These are phyloP conservation scores for Dioscorea cayenensis DNA, from an alignment of 116 monocot species.

Conservation along the genomic window DNA sequence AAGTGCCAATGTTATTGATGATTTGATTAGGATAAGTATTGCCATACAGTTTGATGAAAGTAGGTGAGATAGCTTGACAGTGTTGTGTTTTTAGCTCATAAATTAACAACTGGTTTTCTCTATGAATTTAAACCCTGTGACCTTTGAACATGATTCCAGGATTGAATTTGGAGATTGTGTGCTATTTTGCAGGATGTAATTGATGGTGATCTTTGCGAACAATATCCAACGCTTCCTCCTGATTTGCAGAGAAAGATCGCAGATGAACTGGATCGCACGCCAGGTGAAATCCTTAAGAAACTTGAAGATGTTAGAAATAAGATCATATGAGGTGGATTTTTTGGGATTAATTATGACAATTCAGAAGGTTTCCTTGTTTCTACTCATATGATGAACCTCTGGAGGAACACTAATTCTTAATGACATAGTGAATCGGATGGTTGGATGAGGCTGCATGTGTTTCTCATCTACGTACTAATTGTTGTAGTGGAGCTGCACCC, in stretches of 20 bases:
- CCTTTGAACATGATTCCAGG: too few relatives aligned
- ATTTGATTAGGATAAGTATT: too few relatives aligned
- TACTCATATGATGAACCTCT: neutral
- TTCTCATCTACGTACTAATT: too few relatives aligned
- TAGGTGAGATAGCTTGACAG: too few relatives aligned
- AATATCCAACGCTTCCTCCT: conserved; percentile 75
- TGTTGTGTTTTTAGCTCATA: too few relatives aligned
- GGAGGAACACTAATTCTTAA: neutral
- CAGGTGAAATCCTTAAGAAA: conserved; percentile 94
- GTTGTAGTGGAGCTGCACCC: too few relatives aligned
- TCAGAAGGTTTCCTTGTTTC: neutral
- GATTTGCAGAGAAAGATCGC: conserved; percentile 98
- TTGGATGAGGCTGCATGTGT: too few relatives aligned
- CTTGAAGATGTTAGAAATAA: conserved; percentile 92
- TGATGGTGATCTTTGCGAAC: conserved; percentile 96
- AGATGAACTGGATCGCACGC: conserved; percentile 92
- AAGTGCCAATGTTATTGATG: too few relatives aligned
- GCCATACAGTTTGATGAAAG: too few relatives aligned
- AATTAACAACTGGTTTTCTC: too few relatives aligned
- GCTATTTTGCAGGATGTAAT: conserved; percentile 72
- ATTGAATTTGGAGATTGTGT: neutral
- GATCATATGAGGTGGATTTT: conserved; percentile 48
- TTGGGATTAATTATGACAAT: neutral
- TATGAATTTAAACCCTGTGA: too few relatives aligned
- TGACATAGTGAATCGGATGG: too few relatives aligned